Base-by-base conservation (phyloP, 768 basidiomycete species). In the Tylopilus subfusipes region DNA sequence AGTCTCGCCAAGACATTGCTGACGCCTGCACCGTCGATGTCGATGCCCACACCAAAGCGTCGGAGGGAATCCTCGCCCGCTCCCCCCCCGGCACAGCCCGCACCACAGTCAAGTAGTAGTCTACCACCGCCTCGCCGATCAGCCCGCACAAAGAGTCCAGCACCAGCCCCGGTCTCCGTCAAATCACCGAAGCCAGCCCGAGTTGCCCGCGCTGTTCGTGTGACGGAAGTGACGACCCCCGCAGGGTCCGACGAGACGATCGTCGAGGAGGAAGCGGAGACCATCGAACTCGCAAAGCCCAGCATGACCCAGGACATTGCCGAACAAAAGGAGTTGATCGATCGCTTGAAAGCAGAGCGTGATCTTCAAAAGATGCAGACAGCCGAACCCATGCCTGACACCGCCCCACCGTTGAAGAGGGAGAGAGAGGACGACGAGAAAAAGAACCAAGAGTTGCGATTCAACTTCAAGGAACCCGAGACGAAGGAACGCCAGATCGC, bases 311-410 rank as follows among this genome's bases (percentile, higher is more conserved):
- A 85, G 61, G 91, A 93, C 68, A 78, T 95, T 40, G 76, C 75
- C 30, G 90, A 92, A 63, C 89, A 93, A 72, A 82, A 83, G 70
- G 83, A 83, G 62, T 69, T 95, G 65, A 90, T 94, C 47, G 78
- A 81, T 38, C 78, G 80, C 48, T 70, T 95, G 57, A 91, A 88
- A 64, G 80, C 80, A 2, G 78, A 87, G 68, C 76, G 86, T 19
- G 80, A 79, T 10, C 66, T 42, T 56, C 65, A 40, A 49, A 66
- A 56, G 52, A 63, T 40, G 63, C 63, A 50, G 54, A 62, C 63
- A 40, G 71, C 61, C 16, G 60, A 67, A 11, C 13, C 31, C 0
- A 43, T 50, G 38, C 43, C 46, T 0, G 53, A 51, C 2, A 39
- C 46, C n/a, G 59, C 56, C 18, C 60, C 64, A 57, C 72, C 70